Evolutionary conservation across 2,329 filamentous ascomycete species (phyloP).

Genomic region (Coniochaeta sp.): DNA sequence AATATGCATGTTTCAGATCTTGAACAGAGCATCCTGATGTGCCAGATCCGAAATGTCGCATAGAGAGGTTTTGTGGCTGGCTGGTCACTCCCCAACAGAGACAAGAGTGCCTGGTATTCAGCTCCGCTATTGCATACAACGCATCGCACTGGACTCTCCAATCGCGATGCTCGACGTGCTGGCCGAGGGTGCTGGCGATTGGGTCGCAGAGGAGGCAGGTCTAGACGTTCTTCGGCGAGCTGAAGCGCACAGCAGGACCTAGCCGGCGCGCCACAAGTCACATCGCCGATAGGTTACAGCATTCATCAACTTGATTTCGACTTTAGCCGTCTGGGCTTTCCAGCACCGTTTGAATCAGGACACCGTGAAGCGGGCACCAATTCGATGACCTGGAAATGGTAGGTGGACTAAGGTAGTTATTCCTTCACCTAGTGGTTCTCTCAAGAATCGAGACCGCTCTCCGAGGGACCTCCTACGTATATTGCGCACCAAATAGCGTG

Average conservation of each 20-base stretch:
- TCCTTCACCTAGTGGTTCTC: not conserved
- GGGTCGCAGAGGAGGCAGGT: not conserved
- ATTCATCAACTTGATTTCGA: not conserved
- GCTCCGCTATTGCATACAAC: not conserved
- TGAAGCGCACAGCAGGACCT: not conserved
- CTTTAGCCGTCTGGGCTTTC: not conserved
- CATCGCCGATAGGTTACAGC: not conserved
- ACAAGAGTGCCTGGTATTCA: not conserved
- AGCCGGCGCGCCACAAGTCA: not conserved
- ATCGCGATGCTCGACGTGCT: not conserved
- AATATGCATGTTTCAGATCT: not conserved
- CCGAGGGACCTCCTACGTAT: not conserved
- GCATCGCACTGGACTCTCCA: not conserved
- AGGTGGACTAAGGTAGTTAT: not conserved
- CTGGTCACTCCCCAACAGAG: not conserved
- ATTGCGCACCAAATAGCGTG: not conserved
- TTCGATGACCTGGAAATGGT: not conserved
- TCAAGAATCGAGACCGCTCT: not conserved
- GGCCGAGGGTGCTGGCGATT: not conserved
- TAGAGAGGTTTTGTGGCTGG: not conserved
- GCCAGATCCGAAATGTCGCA: not conserved
- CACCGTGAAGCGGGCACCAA: not conserved
- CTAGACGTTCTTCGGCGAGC: not conserved
- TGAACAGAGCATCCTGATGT: not conserved
- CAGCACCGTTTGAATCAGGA: not conserved